Percentiles rank a stretch among this genome's conserved stretches.
phyloP scores from a whole-genome alignment of 768 basidiomycete species.

The Mycena sanguinolenta region DNA sequence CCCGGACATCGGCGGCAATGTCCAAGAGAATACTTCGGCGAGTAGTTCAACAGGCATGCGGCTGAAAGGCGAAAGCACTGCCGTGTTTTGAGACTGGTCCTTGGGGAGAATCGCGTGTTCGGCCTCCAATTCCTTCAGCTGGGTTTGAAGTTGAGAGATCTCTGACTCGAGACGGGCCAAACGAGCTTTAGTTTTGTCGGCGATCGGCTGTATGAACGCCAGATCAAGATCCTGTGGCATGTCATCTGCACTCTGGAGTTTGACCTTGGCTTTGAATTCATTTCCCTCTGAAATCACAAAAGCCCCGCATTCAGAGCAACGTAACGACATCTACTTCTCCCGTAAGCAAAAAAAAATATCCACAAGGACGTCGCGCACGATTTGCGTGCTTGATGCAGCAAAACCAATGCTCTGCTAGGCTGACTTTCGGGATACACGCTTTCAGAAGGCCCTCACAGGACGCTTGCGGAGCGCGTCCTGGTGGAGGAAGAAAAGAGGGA shows the following conservation, averaged over 20 bases:
- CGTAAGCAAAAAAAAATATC: too few species aligned
- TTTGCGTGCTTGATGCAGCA: too few species aligned
- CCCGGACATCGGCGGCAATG: not conserved
- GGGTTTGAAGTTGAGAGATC: not conserved
- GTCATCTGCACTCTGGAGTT: not conserved
- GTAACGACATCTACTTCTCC: too few species aligned
- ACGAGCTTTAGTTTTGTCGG: not conserved
- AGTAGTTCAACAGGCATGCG: constrained; percentile 11
- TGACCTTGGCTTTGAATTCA: too few species aligned
- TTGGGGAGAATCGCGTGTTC: not conserved
- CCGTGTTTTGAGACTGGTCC: not conserved
- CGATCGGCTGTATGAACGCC: not conserved
- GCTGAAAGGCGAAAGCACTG: constrained; percentile 4
- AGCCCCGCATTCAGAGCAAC: too few species aligned
- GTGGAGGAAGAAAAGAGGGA: too few species aligned
- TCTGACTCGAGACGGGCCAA: not conserved
- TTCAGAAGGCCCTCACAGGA: too few species aligned
- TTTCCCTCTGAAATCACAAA: too few species aligned
- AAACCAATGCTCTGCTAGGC: too few species aligned
- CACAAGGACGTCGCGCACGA: too few species aligned
- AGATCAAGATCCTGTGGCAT: not conserved
- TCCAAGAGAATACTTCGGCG: constrained; percentile 15
- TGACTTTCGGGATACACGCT: too few species aligned
- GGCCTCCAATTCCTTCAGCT: not conserved
- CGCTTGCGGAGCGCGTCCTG: too few species aligned